Evolutionary conservation across 2,329 filamentous ascomycete species (phyloP), one percentile per base, ranked within the genome.

Genomic region (Paecilomyces fulvus): DNA sequence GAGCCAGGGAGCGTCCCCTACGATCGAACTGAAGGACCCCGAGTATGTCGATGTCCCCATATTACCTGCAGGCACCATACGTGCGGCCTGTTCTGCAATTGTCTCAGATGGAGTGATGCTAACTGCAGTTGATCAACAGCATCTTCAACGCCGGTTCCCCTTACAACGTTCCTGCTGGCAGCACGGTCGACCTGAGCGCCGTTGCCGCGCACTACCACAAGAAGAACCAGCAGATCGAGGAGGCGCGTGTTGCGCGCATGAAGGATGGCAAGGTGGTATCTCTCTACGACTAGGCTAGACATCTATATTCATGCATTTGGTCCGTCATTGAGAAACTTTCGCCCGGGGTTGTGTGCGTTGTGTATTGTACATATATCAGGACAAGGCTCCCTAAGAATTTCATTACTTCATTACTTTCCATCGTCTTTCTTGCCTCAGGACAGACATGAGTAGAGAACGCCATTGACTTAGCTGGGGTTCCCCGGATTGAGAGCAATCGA

Each of bases 141-240:
- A 74, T 81, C 61, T 81, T 88, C 73, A 87, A 87, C 67, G 71
- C 74, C 21, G 80, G 82, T 54, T 82, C 82, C 1, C 84, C 84
- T 14, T 84, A 77, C 71, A 88, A 88, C 66, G 80, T 87, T 55
- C 73, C 79, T 30, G 83, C 85, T 49, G 85, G 85, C 53, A 80
- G 81, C 50, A 71, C 78, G 55, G 80, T 79, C 52, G 80, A 85
- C 65, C 74, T 88, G 63, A 80, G 80, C 66, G 69, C 78, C 54
- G 75, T 87, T 55, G 81, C 85, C 58, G 80, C 79, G 30, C 83
- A 87, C 73, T 88, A 86, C 68, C 75, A 84, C 70, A 79, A 79
- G 65, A 67, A 81, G 65, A 79, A 83, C 56, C 73, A 75, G 66
- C 79, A 81, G 58, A 77, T 77, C 57, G 81, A 87, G 59, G 80